phyloP scores from a whole-genome alignment of 345 rosid genomes.

The Bruguiera parviflora region DNA sequence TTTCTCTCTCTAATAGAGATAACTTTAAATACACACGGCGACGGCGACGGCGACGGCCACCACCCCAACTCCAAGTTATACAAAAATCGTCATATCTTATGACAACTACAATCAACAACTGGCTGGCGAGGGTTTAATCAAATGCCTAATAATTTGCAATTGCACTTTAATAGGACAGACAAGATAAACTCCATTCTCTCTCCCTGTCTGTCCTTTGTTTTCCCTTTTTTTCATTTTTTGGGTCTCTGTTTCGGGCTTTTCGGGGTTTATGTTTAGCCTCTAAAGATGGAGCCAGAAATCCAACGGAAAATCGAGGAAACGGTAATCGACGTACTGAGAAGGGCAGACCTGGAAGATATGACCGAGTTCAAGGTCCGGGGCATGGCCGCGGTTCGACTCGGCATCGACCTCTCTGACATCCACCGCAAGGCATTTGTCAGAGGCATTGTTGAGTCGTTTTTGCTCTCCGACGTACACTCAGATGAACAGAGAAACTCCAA shows the following conservation, averaged over 20 bases:
- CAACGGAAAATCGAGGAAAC: slow-evolving; percentile 48
- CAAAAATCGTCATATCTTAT: background rate
- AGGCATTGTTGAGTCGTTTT: slow-evolving; percentile 53
- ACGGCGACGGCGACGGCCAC: too few species aligned
- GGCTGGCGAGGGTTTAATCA: too few species aligned
- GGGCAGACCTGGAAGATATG: slow-evolving; percentile 54
- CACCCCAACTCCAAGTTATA: background rate
- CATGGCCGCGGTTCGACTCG: slow-evolving; percentile 49
- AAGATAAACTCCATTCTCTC: background rate
- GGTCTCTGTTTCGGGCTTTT: background rate
- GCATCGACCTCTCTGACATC: slow-evolving; percentile 47
- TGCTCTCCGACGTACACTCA: slow-evolving; percentile 35
- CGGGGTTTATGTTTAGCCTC: too few species aligned
- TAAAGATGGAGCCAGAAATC: slow-evolving; percentile 35
- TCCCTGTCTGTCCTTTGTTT: background rate
- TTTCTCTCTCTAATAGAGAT: too few species aligned
- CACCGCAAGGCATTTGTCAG: slow-evolving; percentile 48
- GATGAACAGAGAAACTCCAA: slow-evolving; percentile 15
- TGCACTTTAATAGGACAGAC: too few species aligned
- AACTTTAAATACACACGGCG: background rate
- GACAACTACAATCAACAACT: too few species aligned
- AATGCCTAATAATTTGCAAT: too few species aligned
- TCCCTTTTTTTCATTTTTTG: background rate
- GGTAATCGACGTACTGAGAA: slow-evolving; percentile 47
- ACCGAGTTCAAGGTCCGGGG: slow-evolving; percentile 75